phyloP scores from a whole-genome alignment of 1,284 basidiomycete species.

The Austroboletus niveus region DNA sequence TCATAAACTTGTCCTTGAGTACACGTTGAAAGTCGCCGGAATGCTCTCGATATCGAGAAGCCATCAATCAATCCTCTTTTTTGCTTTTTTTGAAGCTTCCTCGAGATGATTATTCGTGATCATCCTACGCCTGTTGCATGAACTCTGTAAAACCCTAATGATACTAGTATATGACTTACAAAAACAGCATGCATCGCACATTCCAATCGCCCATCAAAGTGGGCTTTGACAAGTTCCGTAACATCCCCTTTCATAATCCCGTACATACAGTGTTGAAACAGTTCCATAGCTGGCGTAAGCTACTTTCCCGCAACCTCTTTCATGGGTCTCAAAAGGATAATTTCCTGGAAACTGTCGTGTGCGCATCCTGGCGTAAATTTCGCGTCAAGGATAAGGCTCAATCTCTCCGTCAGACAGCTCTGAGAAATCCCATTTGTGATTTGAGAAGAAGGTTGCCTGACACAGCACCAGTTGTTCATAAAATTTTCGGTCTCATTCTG shows the following conservation, averaged over 20 bases:
- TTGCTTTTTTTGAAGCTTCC: slow-evolving; percentile 38
- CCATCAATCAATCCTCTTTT: slow-evolving; percentile 45
- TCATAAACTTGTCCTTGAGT: slow-evolving; percentile 56
- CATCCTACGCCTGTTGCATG: slow-evolving; percentile 31
- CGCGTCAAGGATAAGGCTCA: slow-evolving; percentile 41
- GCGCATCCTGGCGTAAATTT: slow-evolving; percentile 44
- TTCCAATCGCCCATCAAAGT: slow-evolving; percentile 56
- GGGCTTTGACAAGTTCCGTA: slow-evolving; percentile 39
- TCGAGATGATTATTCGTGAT: slow-evolving; percentile 50
- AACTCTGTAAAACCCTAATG: background rate
- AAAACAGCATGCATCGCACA: slow-evolving; percentile 23
- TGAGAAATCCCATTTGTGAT: slow-evolving; percentile 52
- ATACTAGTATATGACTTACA: background rate
- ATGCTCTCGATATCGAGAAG: slow-evolving; percentile 50
- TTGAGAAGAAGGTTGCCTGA: slow-evolving; percentile 65
- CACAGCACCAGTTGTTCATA: slow-evolving; percentile 68
- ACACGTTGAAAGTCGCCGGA: slow-evolving; percentile 57
- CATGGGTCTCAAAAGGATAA: slow-evolving; percentile 65
- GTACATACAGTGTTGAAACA: slow-evolving; percentile 45
- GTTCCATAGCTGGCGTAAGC: slow-evolving; percentile 43
- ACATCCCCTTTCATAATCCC: slow-evolving; percentile 41
- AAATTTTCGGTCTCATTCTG: slow-evolving; percentile 55
- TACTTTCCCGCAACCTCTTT: slow-evolving; percentile 45
- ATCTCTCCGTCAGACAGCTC: slow-evolving; percentile 51
- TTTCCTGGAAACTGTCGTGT: slow-evolving; percentile 68